These are phyloP conservation scores for Homolaphlyctis polyrhiza DNA, from an alignment of 371 early-diverging fungal genomes.

Conservation along the genomic window DNA sequence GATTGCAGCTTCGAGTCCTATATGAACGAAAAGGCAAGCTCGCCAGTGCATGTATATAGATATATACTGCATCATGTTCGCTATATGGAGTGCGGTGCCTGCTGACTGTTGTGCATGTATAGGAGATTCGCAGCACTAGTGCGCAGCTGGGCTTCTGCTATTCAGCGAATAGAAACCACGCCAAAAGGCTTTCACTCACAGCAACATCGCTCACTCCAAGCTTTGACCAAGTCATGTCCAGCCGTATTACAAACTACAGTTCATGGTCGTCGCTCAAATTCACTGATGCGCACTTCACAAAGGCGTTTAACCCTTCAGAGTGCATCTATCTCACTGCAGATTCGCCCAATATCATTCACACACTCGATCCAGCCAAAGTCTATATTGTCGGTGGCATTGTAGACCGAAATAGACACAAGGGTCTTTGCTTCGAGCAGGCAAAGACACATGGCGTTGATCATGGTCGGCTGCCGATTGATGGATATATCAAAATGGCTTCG, in stretches of 20 bases:
- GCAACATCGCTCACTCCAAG: conserved; percentile 12
- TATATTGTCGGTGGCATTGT: conserved; percentile 95
- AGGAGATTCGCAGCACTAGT: conserved; percentile 20
- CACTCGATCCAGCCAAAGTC: conserved; percentile 63
- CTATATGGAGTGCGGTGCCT: too few species aligned
- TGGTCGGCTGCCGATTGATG: conserved; percentile 81
- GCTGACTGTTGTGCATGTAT: not conserved
- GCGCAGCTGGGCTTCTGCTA: conserved; percentile 24
- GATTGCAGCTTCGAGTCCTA: not conserved
- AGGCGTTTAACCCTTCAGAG: not conserved
- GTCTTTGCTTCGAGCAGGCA: conserved; percentile 76
- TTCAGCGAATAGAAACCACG: conserved; percentile 12
- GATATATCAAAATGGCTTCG: conserved; percentile 69
- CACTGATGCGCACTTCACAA: not conserved
- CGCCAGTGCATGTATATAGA: too few species aligned
- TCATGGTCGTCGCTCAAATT: conserved; percentile 19
- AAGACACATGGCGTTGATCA: conserved; percentile 64
- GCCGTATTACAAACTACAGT: conserved; percentile 9
- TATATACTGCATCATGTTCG: too few species aligned
- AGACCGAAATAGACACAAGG: conserved; percentile 85
- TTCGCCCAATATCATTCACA: conserved; percentile 60
- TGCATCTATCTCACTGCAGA: conserved; percentile 86
- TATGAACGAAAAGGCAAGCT: not conserved
- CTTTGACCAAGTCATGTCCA: conserved; percentile 12
- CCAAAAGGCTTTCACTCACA: conserved; percentile 11